Percentiles rank a stretch among this genome's conserved stretches.
phyloP scores from a whole-genome alignment of 1,139 yeast genomes.

The Debaryomyces fabryi region DNA sequence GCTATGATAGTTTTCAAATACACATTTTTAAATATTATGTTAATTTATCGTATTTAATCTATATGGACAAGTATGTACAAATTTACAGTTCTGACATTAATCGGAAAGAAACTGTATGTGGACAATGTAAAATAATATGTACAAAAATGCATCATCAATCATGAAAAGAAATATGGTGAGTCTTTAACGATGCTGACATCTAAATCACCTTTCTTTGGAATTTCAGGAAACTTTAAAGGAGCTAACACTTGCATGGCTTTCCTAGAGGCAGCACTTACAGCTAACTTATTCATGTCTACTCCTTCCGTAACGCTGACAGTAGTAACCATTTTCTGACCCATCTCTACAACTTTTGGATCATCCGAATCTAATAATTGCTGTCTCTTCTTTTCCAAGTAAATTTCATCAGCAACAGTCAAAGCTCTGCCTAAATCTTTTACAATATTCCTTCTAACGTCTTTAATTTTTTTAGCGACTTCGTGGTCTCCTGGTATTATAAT shows the following conservation, averaged over 20 bases:
- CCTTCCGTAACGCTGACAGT: slow-evolving; percentile 69
- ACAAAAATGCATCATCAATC: slow-evolving; percentile 13
- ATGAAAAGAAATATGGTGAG: slow-evolving; percentile 79
- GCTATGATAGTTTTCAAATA: not conserved
- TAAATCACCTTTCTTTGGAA: slow-evolving; percentile 83
- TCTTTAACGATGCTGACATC: slow-evolving; percentile 73
- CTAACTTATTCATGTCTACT: slow-evolving; percentile 29
- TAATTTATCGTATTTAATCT: not conserved
- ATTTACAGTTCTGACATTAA: not conserved
- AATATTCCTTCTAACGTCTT: slow-evolving; percentile 52
- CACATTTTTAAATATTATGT: not conserved
- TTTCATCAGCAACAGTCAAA: slow-evolving; percentile 71
- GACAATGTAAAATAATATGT: slow-evolving; percentile 12
- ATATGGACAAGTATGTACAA: slow-evolving; percentile 8
- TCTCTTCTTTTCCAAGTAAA: slow-evolving; percentile 69
- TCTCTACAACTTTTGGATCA: slow-evolving; percentile 49
- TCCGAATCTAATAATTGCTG: slow-evolving; percentile 55
- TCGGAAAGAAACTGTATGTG: slow-evolving; percentile 7
- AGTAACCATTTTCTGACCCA: slow-evolving; percentile 66
- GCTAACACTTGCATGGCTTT: slow-evolving; percentile 44
- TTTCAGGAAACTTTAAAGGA: slow-evolving; percentile 71
- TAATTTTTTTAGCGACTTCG: slow-evolving; percentile 55
- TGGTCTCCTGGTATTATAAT: slow-evolving; percentile 56
- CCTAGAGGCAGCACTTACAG: slow-evolving; percentile 28
- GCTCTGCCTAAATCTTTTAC: slow-evolving; percentile 56